Conservation (phyloP, 805 yeast species). For the Tetrapisispora arboricola region DNA sequence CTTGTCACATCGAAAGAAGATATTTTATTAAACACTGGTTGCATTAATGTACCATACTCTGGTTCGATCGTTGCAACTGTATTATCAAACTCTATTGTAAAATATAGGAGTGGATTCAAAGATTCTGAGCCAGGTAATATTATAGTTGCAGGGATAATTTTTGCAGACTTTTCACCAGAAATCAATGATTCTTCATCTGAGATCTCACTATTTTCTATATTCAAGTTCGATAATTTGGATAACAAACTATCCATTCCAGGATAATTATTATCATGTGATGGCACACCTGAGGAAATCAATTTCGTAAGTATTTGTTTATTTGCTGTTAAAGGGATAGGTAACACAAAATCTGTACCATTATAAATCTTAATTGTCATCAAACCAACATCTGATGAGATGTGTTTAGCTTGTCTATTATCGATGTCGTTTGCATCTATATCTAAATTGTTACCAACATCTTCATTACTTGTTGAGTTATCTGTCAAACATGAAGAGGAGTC, state of each 20-base stretch:
- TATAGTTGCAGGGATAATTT: conserved; percentile 40
- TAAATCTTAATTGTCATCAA: conserved; percentile 68
- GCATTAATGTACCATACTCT: conserved; percentile 61
- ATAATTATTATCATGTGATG: conserved; percentile 10
- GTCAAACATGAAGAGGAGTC: conserved; percentile 5
- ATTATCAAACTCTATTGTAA: conserved; percentile 89
- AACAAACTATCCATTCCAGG: conserved; percentile 13
- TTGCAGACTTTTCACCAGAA: conserved; percentile 20
- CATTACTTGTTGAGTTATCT: conserved; percentile 4
- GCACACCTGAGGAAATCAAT: conserved; percentile 44
- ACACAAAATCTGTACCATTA: conserved; percentile 49
- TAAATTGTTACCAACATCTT: conserved; percentile 1
- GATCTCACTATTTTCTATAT: conserved; percentile 18
- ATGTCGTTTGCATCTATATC: neutral
- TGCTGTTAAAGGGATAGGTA: conserved; percentile 60
- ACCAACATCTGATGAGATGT: conserved; percentile 35
- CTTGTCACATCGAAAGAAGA: conserved; percentile 81
- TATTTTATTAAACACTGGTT: conserved; percentile 77
- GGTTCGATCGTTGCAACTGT: conserved; percentile 83
- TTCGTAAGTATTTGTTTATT: conserved; percentile 51
- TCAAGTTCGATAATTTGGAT: conserved; percentile 13
- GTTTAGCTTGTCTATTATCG: neutral
- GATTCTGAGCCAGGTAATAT: conserved; percentile 43
- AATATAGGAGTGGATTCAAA: conserved; percentile 63
- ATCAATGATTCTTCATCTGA: conserved; percentile 25